These are phyloP conservation scores for Cystobasidium sp. DNA, from an alignment of 1,284 basidiomycete genomes.

Conservation along the genomic window DNA sequence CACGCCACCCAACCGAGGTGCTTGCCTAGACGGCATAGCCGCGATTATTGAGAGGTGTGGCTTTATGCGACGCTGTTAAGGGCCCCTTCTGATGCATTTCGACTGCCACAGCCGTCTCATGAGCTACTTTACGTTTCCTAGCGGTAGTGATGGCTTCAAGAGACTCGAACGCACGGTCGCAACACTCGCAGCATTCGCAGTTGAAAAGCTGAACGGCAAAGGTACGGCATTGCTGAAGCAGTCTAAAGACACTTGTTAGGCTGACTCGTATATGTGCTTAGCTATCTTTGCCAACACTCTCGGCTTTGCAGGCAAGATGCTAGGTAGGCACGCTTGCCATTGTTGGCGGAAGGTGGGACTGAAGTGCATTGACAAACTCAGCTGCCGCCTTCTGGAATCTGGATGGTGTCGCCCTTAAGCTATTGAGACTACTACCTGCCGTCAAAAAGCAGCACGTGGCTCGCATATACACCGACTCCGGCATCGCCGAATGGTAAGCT, in stretches of 20 bases:
- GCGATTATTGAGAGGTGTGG: conserved; percentile 60
- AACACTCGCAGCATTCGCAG: conserved; percentile 59
- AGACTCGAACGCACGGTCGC: conserved; percentile 59
- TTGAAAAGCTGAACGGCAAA: conserved; percentile 62
- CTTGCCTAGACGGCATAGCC: conserved; percentile 60
- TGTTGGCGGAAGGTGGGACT: background rate
- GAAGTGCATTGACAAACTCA: conserved; percentile 31
- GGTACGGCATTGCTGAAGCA: conserved; percentile 49
- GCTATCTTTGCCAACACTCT: conserved; percentile 63
- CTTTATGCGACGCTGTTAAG: background rate
- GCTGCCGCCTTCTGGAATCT: conserved; percentile 63
- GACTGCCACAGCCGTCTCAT: conserved; percentile 55
- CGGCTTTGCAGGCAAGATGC: conserved; percentile 60
- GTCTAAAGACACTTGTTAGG: background rate
- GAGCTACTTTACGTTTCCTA: conserved; percentile 55
- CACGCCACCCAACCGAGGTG: conserved; percentile 59
- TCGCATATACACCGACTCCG: conserved; percentile 54
- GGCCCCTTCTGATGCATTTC: background rate
- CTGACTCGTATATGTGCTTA: background rate
- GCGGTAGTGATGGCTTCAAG: conserved; percentile 51
- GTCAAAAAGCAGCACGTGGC: conserved; percentile 59
- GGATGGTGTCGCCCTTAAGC: conserved; percentile 61
- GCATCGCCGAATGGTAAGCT: conserved; percentile 45
- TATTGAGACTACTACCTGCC: conserved; percentile 59
- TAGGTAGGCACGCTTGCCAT: conserved; percentile 53